Percentiles rank a stretch among this genome's conserved stretches.
phyloP scores from a whole-genome alignment of 73 alveolate species.

The Paraurostyla sp. region DNA sequence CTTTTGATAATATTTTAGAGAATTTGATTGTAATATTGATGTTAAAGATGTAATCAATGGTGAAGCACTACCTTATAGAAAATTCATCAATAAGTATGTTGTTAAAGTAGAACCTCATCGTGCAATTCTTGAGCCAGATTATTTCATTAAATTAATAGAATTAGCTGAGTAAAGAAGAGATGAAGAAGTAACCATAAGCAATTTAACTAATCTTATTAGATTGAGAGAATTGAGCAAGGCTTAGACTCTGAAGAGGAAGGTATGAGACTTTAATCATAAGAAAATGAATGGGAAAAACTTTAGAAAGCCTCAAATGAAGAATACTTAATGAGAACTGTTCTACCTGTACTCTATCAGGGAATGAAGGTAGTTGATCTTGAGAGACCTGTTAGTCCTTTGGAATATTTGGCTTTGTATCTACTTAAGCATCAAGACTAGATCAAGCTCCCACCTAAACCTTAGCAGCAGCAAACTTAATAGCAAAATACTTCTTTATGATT shows the following conservation, averaged over 20 bases:
- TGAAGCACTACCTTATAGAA: conserved; percentile 82
- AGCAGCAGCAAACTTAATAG: no score
- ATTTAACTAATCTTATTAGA: background rate
- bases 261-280: conserved; percentile 52
- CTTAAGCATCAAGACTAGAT: conserved; percentile 87
- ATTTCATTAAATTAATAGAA: conserved; percentile 90
- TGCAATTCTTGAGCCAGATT: conserved; percentile 95
- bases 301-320: conserved; percentile 79
- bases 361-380: conserved; percentile 84
- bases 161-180: conserved; percentile 90
- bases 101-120: conserved; percentile 94
- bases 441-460: conserved; percentile 74
- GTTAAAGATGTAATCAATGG: conserved; percentile 93
- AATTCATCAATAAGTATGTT: conserved; percentile 88
- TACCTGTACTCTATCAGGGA: conserved; percentile 90
- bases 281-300: conserved; percentile 88
- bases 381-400: conserved; percentile 91
- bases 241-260: conserved; percentile 75
- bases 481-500: no score
- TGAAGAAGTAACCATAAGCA: conserved; percentile 77
- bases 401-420: conserved; percentile 86
- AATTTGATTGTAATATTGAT: conserved; percentile 83
- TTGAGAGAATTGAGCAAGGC: conserved; percentile 40
- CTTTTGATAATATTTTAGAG: conserved; percentile 50
- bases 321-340: conserved; percentile 83